Conservation (phyloP, 371 early-diverging fungal genomes). For the Mortierella sp. region DNA sequence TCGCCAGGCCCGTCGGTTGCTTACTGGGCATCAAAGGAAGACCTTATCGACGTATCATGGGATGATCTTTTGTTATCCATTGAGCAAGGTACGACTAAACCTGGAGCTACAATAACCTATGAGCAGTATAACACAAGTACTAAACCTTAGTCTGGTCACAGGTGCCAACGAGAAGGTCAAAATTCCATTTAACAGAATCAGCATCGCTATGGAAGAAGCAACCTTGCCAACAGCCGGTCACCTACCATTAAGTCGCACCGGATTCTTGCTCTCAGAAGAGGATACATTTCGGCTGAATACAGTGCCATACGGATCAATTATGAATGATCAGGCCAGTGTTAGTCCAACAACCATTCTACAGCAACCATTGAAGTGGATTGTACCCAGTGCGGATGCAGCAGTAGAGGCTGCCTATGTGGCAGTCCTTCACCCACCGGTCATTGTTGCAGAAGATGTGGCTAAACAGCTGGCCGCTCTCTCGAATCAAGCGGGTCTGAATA, state of each 20-base stretch:
- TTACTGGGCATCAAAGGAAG: conserved; percentile 62
- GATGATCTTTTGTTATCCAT: conserved; percentile 42
- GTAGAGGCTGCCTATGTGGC: conserved; percentile 46
- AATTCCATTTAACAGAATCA: conserved; percentile 44
- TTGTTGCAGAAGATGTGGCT: conserved; percentile 40
- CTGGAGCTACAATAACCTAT: neutral
- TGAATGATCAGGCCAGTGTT: conserved; percentile 52
- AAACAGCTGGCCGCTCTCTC: conserved; percentile 48
- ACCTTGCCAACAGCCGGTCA: conserved; percentile 25
- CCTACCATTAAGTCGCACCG: conserved; percentile 27
- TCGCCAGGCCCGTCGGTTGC: conserved; percentile 66
- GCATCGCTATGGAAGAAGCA: conserved; percentile 45
- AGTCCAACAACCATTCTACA: conserved; percentile 35
- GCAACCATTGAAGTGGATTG: conserved; percentile 47
- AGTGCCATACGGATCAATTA: conserved; percentile 46
- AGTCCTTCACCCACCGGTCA: conserved; percentile 43
- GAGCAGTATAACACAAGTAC: too few relatives aligned
- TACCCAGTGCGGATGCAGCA: conserved; percentile 33
- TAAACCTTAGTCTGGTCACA: neutral
- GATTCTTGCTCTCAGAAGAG: conserved; percentile 35
- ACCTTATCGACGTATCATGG: conserved; percentile 57
- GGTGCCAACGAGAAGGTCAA: conserved; percentile 52
- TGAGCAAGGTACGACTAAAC: conserved; percentile 54
- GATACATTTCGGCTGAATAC: conserved; percentile 27
- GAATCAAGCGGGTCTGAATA: conserved; percentile 40